phyloP scores from a whole-genome alignment of 1,284 basidiomycete genomes.

The Apiotrichum veenhuisii region DNA sequence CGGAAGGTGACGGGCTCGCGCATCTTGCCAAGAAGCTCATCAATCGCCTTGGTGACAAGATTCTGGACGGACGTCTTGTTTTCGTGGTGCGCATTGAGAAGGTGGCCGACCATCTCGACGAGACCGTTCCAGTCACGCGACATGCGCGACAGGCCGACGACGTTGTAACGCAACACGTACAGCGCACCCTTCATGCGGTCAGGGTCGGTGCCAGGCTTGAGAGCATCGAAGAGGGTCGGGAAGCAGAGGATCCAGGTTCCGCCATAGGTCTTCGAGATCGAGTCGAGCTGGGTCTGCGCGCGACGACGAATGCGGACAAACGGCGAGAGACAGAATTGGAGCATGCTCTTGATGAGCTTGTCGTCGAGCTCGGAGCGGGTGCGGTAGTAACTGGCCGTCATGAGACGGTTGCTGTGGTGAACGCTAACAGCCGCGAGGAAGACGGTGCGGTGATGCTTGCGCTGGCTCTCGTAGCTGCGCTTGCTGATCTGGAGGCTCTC shows the following conservation, averaged over 20 bases:
- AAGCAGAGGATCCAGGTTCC: conserved; percentile 72
- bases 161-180: conserved; percentile 62
- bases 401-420: conserved; percentile 42
- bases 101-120: conserved; percentile 62
- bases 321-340: conserved; percentile 78
- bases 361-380: conserved; percentile 77
- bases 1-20: conserved; percentile 40
- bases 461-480: conserved; percentile 42
- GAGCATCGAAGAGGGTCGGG: conserved; percentile 67
- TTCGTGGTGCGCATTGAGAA: conserved; percentile 82
- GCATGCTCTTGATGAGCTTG: conserved; percentile 67
- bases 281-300: conserved; percentile 37
- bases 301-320: conserved; percentile 62
- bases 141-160: conserved; percentile 36
- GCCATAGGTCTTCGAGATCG: conserved; percentile 64
- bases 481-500: conserved; percentile 36
- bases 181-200: conserved; percentile 95
- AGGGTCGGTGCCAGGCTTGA: conserved; percentile 74
- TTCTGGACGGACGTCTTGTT: conserved; percentile 95
- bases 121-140: conserved; percentile 64
- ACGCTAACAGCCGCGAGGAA: conserved; percentile 38
- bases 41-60: conserved; percentile 67
- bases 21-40: conserved; percentile 54
- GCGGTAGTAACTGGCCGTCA: conserved; percentile 61
- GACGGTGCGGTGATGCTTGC: conserved; percentile 44